Evolutionary conservation across 2,329 filamentous ascomycete genomes (phyloP), one percentile per base, ranked within the genome.

Genomic region (Penicillium hesseltinei): DNA sequence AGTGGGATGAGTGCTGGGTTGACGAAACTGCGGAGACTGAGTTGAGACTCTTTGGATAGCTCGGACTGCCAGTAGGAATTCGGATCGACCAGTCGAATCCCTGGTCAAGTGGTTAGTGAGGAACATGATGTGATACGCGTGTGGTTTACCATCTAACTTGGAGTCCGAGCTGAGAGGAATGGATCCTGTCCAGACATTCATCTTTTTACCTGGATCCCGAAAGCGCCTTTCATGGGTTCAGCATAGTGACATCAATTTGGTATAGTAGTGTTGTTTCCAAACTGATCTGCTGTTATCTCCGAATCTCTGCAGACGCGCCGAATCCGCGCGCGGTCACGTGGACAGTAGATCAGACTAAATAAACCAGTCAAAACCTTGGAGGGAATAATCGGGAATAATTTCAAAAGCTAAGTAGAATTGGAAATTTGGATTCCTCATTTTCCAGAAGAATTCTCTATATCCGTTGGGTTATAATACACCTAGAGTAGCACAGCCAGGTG

Each of bases 1-100:
- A 77, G 64, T 31, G 75, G 75, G 29, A 78, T 71, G 11, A 75
- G 64, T n/a, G 70, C 65, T 7, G 75, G 75, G 31, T 77, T 74
- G 29, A 77, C 74, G 33, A 75, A 74, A 57, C 68, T 68, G 33
- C 66, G 67, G 27, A 77, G 56, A 21, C 59, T 62, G 10, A 78
- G 67, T 21, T 60, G 71, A 5, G 70, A 66, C 35, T 70, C 65
- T 59, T 70, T 75, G 11, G 66, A 62, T 59, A 76, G 59, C 56
- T 73, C 67, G 36, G 66, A 69, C 57, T 74, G 71, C 60, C 67
- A 67, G 52, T 65, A 68, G 25, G 72, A 68, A 19, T 65, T 68
- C 40, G 68, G 62, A 56, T 75, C 70, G 42, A 75, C 51, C 21
- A 77, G 59, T 54, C 69, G 69, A 60, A 75, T 64, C 36, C 66